Base-by-base conservation (phyloP, 2,329 filamentous ascomycete genomes). In the Fusarium tupiense region DNA sequence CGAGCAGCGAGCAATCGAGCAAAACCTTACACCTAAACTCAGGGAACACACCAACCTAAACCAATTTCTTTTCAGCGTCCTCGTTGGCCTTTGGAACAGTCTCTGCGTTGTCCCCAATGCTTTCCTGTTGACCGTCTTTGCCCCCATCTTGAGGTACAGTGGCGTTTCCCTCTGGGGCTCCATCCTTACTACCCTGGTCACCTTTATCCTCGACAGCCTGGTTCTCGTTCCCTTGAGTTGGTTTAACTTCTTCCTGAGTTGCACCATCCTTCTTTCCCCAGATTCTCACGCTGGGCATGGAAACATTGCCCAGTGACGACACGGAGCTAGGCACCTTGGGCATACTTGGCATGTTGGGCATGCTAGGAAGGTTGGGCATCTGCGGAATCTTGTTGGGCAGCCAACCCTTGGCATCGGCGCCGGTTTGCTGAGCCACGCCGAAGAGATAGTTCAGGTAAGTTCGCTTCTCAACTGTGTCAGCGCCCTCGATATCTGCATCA, bases 361-460 rank as follows among this genome's bases (percentile, higher is more conserved):
- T 80, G 8, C 60, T 70, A 5, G 83, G 82, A 29, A 84, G 72
- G 8, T 49, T 69, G 16, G 83, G 82, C 72, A 84, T 82, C 26
- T 70, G 76, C 4, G 82, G 82, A 64, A 83, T 80, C 73, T 83
- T 87, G 59, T 80, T 81, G 8, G 86, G 87, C 50, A 86, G 81
- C 77, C 85, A 88, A 0, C 84, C 84, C 60, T 82, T 84, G 8
- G 87, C 81, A 3, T 74, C 74, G 8, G 84, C 85, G 7, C 87
- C 85, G 1, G 87, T 83, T 44, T 87, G 84, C 67, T 88, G 85
- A 1, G 87, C 86, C 8, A 88, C 81, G 4, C 79, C 78, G 76
- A 88, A 86, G 5, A 89, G 83, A 61, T 89, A 85, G 33, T 84
- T 83, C 75, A 88, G 81, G 74, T 89, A 89, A 9, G 80, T 85